Conservation (phyloP, 2,329 filamentous ascomycete species). For the Atkinsonella texensis region DNA sequence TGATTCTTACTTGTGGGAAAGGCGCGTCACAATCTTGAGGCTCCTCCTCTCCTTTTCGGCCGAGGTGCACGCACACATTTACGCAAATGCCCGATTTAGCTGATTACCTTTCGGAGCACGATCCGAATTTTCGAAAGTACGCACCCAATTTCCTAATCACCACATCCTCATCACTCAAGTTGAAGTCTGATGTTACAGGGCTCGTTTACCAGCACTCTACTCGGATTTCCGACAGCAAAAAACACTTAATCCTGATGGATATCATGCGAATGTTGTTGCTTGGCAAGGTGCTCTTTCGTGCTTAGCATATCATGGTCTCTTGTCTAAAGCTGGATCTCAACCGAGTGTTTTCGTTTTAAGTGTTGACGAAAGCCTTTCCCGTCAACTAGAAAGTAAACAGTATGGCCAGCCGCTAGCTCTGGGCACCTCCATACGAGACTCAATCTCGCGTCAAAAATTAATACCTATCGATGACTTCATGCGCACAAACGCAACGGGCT, state of each 20-base stretch:
- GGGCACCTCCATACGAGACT: conserved; percentile 65
- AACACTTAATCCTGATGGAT: conserved; percentile 74
- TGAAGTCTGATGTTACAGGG: conserved; percentile 31
- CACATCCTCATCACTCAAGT: not conserved
- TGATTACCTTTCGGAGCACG: conserved; percentile 49
- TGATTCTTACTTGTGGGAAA: no score
- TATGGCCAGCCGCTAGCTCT: conserved; percentile 74
- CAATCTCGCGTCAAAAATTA: conserved; percentile 55
- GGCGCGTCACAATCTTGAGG: not conserved
- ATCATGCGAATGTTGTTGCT: conserved; percentile 63
- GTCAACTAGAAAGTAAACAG: conserved; percentile 61
- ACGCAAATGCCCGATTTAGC: conserved; percentile 52
- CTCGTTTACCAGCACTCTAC: conserved; percentile 74
- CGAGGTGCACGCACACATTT: not conserved
- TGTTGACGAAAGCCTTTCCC: conserved; percentile 51
- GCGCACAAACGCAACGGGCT: conserved; percentile 54
- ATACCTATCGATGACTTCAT: conserved; percentile 61
- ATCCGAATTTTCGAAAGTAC: conserved; percentile 49
- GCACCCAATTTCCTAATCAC: not conserved
- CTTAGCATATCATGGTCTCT: conserved; percentile 50
- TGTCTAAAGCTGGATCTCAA: conserved; percentile 27
- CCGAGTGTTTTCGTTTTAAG: conserved; percentile 40
- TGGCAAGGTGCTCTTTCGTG: conserved; percentile 67
- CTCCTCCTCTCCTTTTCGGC: not conserved
- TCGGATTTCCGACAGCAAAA: conserved; percentile 71